Evolutionary conservation across 495 filamentous ascomycete species (phyloP), one percentile per base, ranked within the genome.

Genomic region (Penicillium daleae): DNA sequence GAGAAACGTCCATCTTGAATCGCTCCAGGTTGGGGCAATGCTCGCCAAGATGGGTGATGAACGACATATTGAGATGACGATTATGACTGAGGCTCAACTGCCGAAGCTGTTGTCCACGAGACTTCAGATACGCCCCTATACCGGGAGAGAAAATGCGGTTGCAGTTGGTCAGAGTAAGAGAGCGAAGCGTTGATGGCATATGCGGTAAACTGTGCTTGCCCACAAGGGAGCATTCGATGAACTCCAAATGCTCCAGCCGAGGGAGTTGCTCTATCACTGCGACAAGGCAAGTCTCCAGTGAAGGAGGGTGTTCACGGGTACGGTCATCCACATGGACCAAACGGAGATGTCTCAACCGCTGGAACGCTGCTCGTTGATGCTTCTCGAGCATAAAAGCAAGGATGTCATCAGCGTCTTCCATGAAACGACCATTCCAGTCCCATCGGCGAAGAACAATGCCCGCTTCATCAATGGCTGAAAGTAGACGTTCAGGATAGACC

Each of bases 391-490:
- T 83, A 12, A 79, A 72, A 0, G 76, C 71, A 12, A 89, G 69
- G 40, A 83, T 69, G 31, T 77, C 64, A n/a, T 71, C 71, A 1
- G 79, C 74, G 9, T 83, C 79, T 12, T 3, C 13, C 62, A 83
- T 80, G 49, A 90, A 79, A n/a, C 87, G 83, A 35, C 83, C 74
- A 65, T 90, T 93, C 92, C 93, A 96, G 33, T 86, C 86, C 90
- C 90, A 97, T 56, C 82, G 86, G 32, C 76, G 79, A 31, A 96
- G 83, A 37, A 70, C 70, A 12, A 82, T 73, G 7, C 78, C 75
- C 37, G 69, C 75, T 22, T 76, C 57, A 7, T 76, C 71, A 32
- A 92, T 76, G 1, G 83, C 78, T 0, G 82, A 65, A 60, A 93
- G 87, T 0, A 96, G 66, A 1, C 72, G 61, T 5, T 81, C 70